phyloP scores from a whole-genome alignment of 148 eudicot genomes.

The Persicaria tinctoria region DNA sequence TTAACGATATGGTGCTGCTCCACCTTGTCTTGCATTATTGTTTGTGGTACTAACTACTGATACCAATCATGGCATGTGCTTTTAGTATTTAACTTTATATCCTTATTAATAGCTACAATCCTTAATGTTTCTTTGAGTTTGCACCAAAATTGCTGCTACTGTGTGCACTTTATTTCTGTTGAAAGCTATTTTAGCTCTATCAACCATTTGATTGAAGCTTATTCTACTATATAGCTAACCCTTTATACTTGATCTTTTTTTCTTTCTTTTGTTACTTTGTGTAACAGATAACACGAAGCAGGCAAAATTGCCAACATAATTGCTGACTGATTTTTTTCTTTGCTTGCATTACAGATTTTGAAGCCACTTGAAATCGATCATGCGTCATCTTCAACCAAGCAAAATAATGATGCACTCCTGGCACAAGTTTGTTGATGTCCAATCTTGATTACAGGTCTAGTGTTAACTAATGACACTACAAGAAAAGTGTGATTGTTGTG shows the following conservation, averaged over 20 bases:
- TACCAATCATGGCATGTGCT: neutral
- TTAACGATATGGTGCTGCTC: neutral
- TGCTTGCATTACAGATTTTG: conserved; percentile 34
- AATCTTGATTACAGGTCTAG: neutral
- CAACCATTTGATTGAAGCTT: neutral
- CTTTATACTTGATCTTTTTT: no score
- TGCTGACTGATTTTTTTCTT: neutral
- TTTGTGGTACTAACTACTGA: neutral
- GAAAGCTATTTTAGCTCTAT: neutral
- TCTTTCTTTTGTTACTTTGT: no score
- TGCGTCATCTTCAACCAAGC: conserved; percentile 39
- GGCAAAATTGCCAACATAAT: no score
- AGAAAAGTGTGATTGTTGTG: no score
- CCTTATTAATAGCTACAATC: neutral
- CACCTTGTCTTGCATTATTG: neutral
- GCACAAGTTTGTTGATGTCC: conserved; percentile 49
- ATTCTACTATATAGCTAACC: no score
- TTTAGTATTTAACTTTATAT: neutral
- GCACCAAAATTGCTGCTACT: neutral
- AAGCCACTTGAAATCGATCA: conserved; percentile 35
- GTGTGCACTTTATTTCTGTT: neutral
- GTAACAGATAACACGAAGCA: no score
- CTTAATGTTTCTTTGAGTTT: neutral
- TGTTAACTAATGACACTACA: neutral
- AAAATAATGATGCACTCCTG: conserved; percentile 58